A percentile compares a stretch with the other conserved stretches of the same genome.
phyloP scores from a whole-genome alignment of 164 flowering plant genomes.

The Chimonanthus praecox region DNA sequence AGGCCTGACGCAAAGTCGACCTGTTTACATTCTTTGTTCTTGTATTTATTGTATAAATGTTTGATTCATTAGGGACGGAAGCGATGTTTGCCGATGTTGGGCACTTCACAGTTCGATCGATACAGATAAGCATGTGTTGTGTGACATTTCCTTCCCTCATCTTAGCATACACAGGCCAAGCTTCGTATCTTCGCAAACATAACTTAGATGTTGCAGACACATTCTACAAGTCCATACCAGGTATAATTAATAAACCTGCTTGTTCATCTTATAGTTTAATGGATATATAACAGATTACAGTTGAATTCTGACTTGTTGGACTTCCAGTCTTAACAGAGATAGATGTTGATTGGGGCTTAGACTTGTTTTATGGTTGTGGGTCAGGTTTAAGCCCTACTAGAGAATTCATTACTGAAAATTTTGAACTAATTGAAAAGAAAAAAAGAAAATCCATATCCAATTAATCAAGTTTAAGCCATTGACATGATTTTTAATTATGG shows the following conservation, averaged over 20 bases:
- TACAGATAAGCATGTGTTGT: constrained; percentile 57
- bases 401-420: too few relatives aligned
- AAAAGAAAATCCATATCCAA: not conserved
- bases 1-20: too few relatives aligned
- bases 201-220: constrained; percentile 22
- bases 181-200: constrained; percentile 53
- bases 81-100: constrained; percentile 80
- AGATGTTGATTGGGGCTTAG: not conserved
- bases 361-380: not conserved
- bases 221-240: constrained; percentile 63
- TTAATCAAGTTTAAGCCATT: not conserved
- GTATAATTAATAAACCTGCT: constrained; percentile 4
- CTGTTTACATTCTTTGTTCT: too few relatives aligned
- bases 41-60: not conserved
- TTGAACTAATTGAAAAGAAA: too few relatives aligned
- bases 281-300: too few relatives aligned
- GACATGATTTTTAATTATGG: not conserved
- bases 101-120: constrained; percentile 60
- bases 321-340: too few relatives aligned
- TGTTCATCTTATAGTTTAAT: too few relatives aligned
- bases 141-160: constrained; percentile 52
- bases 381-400: not conserved
- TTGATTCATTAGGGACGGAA: constrained; percentile 46
- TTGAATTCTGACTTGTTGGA: too few relatives aligned
- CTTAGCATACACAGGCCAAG: constrained; percentile 63